Conservation (phyloP, 768 basidiomycete species). For the Suillus variegatus region DNA sequence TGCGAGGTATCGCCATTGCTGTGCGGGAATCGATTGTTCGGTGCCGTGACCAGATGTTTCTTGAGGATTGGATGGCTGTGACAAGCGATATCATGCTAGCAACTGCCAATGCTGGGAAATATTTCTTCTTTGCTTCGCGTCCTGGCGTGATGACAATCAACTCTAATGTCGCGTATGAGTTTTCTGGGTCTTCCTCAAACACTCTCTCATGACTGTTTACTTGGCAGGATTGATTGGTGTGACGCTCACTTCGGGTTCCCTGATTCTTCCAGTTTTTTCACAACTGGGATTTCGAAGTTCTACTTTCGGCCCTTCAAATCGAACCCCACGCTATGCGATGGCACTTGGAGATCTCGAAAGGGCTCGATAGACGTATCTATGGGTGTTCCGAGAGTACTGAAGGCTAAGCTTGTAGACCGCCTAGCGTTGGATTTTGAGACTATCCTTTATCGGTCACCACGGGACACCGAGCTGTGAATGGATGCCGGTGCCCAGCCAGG, state of each 20-base stretch:
- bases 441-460: constrained; percentile 6
- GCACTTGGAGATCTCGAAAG: constrained; percentile 16
- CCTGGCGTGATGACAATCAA: constrained; percentile 19
- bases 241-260: constrained; percentile 22
- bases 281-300: constrained; percentile 16
- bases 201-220: background rate
- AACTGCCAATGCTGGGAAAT: constrained; percentile 19
- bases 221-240: constrained; percentile 24
- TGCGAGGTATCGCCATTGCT: constrained; percentile 18
- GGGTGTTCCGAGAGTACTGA: constrained; percentile 22
- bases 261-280: constrained; percentile 19
- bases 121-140: constrained; percentile 14
- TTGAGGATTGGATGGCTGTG: constrained; percentile 21
- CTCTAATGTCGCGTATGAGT: constrained; percentile 24
- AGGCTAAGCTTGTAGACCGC: constrained; percentile 19
- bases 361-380: constrained; percentile 24
- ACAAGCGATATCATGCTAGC: constrained; percentile 22
- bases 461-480: background rate
- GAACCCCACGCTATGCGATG: constrained; percentile 22
- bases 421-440: constrained; percentile 15
- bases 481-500: background rate
- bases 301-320: constrained; percentile 28
- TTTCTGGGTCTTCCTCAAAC: too few relatives aligned
- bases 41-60: constrained; percentile 16
- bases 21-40: constrained; percentile 19